Conservation (phyloP, 176 grass and related monocot genomes). For the Hordeum marinum region DNA sequence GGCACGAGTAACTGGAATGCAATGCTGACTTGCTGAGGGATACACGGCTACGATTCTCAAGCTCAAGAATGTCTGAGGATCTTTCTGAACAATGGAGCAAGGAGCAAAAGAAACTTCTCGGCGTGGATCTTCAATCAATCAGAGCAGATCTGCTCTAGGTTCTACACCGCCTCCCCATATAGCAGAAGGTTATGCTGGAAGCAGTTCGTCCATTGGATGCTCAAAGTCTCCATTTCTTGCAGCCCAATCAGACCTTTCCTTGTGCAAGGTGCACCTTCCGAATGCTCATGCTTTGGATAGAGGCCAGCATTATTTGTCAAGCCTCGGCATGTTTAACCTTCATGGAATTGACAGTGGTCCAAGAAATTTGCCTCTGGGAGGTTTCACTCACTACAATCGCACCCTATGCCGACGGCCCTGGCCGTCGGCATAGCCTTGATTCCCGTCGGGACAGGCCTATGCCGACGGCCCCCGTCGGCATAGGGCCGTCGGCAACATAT, state of each 20-base stretch:
- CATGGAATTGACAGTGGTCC: background rate
- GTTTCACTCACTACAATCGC: too few relatives aligned
- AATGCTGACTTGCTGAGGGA: conserved; percentile 74
- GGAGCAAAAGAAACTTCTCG: conserved; percentile 75
- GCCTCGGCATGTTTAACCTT: conserved; percentile 15
- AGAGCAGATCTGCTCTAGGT: conserved; percentile 25
- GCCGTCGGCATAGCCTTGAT: too few relatives aligned
- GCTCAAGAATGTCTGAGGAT: conserved; percentile 59
- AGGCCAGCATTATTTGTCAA: conserved; percentile 21
- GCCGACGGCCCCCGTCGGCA: too few relatives aligned
- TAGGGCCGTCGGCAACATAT: too few relatives aligned
- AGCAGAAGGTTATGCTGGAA: too few relatives aligned
- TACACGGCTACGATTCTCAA: conserved; percentile 55
- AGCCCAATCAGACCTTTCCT: conserved; percentile 39
- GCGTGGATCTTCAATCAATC: conserved; percentile 19
- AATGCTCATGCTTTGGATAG: conserved; percentile 6
- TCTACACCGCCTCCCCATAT: background rate
- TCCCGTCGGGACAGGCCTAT: too few relatives aligned
- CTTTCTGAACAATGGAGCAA: conserved; percentile 74
- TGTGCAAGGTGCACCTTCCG: conserved; percentile 36
- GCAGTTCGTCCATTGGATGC: too few relatives aligned
- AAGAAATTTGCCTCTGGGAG: conserved; percentile 27
- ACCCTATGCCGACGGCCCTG: too few relatives aligned
- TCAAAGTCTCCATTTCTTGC: too few relatives aligned
- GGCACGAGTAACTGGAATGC: conserved; percentile 79